Base-by-base conservation (phyloP, 768 basidiomycete genomes). In the Kwoniella pini region DNA sequence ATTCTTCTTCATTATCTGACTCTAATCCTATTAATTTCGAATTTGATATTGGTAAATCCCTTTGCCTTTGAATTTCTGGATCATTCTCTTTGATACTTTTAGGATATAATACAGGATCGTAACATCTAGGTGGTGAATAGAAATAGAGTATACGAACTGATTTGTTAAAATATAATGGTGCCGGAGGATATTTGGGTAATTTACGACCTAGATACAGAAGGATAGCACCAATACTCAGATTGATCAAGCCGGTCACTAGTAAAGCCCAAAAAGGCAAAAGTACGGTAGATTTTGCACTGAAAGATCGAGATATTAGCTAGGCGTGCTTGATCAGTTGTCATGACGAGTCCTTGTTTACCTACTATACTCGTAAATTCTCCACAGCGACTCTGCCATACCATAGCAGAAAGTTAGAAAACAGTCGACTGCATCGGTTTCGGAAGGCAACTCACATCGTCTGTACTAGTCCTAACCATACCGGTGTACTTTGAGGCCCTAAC, bases 401-500 rank as follows among this genome's bases (percentile, higher is more conserved):
- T 4, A 49, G 31, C 6, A 3, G 27, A n/a, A 28, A 44, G n/a
- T 53, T 39, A 50, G 27, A n/a, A 7, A 9, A 10, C 19, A 7
- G 19, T 7, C 33, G 19, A 6, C 7, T 45, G 43, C n/a, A 19
- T n/a, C 1, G 12, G 4, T 33, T 7, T 28, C 31, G 52, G 5
- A 19, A 42, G 28, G 12, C 40, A 17, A 60, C 72, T 62, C 33
- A 74, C 72, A 74, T 56, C 6, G 52, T n/a, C 43, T 74, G 62
- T 5, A 67, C 22, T 7, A 44, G 17, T 4, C 72, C 72, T 12
- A 69, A 24, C 31, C 44, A 55, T 3, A 74, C 17, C 2, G 72
- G 67, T 3, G 72, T 70, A 40, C 62, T 68, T 39, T 70, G 67
- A 4, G 72, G 62, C 17, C 72, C 72, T 5, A 74, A 57, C 72